Percentiles rank a stretch among this genome's conserved stretches.
These are phyloP conservation scores for Suhomyces bokatorum DNA, from an alignment of 1,139 yeast species.

Conservation along the genomic window DNA sequence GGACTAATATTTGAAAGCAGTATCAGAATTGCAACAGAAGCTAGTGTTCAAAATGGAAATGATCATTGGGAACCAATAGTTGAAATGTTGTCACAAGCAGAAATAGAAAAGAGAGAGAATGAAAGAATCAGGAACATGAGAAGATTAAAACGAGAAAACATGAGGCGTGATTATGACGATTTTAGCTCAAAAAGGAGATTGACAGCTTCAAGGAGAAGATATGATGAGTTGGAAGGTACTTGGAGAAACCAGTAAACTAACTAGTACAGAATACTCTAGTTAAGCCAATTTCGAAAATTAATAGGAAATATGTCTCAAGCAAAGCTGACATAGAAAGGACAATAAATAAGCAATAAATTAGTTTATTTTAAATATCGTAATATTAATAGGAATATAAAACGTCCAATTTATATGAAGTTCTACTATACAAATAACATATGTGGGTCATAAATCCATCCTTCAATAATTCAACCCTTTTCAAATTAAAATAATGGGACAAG, in stretches of 20 bases:
- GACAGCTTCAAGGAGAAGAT: slow-evolving; percentile 46
- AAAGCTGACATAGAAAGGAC: too few species aligned
- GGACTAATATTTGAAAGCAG: slow-evolving; percentile 49
- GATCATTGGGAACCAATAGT: slow-evolving; percentile 90
- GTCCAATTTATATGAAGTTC: too few species aligned
- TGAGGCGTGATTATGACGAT: slow-evolving; percentile 57
- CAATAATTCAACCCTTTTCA: too few species aligned
- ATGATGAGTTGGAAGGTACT: slow-evolving; percentile 53
- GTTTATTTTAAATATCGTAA: too few species aligned
- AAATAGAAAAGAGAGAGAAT: slow-evolving; percentile 90
- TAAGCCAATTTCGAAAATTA: too few species aligned
- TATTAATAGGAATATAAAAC: too few species aligned
- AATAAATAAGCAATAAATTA: too few species aligned
- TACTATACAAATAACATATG: too few species aligned
- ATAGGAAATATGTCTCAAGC: too few species aligned
- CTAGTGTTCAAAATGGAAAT: slow-evolving; percentile 46
- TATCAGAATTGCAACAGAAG: slow-evolving; percentile 46
- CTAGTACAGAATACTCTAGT: too few species aligned
- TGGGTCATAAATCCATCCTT: too few species aligned
- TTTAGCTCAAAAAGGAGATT: slow-evolving; percentile 35
- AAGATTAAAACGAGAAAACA: slow-evolving; percentile 87
- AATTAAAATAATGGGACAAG: too few species aligned
- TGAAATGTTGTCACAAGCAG: slow-evolving; percentile 85
- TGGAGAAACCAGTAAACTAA: slow-evolving; percentile 21
- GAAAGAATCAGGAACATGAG: slow-evolving; percentile 92